Conservation (phyloP, 345 rosid genomes). For the Microthlaspi erraticum region DNA sequence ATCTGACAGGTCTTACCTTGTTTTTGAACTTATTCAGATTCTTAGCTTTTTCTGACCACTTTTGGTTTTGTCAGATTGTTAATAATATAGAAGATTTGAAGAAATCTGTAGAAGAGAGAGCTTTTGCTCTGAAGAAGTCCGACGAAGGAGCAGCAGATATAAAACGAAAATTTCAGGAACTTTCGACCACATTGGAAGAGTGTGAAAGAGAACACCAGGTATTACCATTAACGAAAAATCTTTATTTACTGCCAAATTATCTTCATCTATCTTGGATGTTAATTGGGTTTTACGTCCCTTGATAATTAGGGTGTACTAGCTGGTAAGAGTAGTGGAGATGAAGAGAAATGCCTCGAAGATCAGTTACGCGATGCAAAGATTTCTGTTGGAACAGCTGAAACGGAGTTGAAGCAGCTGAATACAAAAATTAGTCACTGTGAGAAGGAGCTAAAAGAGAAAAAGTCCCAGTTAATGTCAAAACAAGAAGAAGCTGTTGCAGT, state of each 20-base stretch:
- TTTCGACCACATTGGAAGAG: constrained; percentile 72
- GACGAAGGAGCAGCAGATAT: constrained; percentile 87
- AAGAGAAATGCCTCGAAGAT: constrained; percentile 98
- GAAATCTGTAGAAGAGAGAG: constrained; percentile 74
- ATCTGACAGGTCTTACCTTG: constrained; percentile 16
- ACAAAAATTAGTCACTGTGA: constrained; percentile 83
- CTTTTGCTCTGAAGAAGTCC: constrained; percentile 68
- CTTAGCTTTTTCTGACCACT: constrained; percentile 25
- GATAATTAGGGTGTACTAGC: constrained; percentile 78
- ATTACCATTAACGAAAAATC: constrained; percentile 19
- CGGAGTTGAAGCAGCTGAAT: constrained; percentile 82
- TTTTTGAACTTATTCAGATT: neutral
- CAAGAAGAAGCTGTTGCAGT: constrained; percentile 77
- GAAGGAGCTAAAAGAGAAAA: constrained; percentile 85
- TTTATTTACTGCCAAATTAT: constrained; percentile 16
- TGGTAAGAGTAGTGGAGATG: constrained; percentile 94
- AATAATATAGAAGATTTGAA: constrained; percentile 75
- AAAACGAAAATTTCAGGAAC: constrained; percentile 67
- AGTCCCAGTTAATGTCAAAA: constrained; percentile 68
- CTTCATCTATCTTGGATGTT: constrained; percentile 29
- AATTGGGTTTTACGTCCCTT: constrained; percentile 26
- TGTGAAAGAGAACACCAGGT: constrained; percentile 93
- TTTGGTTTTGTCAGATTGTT: constrained; percentile 58
- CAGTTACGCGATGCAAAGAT: constrained; percentile 91
- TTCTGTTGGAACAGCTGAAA: constrained; percentile 89